phyloP scores from a whole-genome alignment of 768 basidiomycete genomes.

The Lactarius vividus region DNA sequence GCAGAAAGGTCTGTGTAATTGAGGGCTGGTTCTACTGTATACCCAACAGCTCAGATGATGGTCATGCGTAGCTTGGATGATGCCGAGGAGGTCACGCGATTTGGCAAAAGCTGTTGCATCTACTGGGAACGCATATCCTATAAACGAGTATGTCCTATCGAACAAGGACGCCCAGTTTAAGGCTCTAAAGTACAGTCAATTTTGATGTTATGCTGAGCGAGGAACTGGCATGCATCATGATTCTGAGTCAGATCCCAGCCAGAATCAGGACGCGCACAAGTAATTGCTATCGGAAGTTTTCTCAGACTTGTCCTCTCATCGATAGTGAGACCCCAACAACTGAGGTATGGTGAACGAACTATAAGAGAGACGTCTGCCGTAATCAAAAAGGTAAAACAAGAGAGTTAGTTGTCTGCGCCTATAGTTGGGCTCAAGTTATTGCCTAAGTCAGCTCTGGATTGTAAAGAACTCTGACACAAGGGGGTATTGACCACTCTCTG shows the following conservation, averaged over 20 bases:
- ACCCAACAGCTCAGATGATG: too few relatives aligned
- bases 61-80: too few relatives aligned
- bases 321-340: constrained; percentile 16
- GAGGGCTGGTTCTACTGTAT: constrained; percentile 31
- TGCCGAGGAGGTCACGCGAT: too few relatives aligned
- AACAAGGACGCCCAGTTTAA: constrained; percentile 13
- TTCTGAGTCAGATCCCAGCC: too few relatives aligned
- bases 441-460: not conserved
- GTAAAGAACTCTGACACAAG: not conserved
- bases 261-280: too few relatives aligned
- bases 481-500: not conserved
- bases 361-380: constrained; percentile 28
- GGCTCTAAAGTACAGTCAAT: not conserved
- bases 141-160: constrained; percentile 24
- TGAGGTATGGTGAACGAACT: constrained; percentile 32
- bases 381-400: not conserved
- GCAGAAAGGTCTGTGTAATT: constrained; percentile 37
- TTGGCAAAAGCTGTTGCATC: too few relatives aligned
- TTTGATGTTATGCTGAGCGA: not conserved
- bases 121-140: constrained; percentile 22
- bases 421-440: not conserved
- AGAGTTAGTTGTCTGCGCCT: not conserved
- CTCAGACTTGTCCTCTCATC: too few relatives aligned
- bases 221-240: not conserved
- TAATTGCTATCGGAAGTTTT: too few relatives aligned